These are phyloP conservation scores for Petrea volubilis DNA, from an alignment of 257 asterid species.

Conservation along the genomic window DNA sequence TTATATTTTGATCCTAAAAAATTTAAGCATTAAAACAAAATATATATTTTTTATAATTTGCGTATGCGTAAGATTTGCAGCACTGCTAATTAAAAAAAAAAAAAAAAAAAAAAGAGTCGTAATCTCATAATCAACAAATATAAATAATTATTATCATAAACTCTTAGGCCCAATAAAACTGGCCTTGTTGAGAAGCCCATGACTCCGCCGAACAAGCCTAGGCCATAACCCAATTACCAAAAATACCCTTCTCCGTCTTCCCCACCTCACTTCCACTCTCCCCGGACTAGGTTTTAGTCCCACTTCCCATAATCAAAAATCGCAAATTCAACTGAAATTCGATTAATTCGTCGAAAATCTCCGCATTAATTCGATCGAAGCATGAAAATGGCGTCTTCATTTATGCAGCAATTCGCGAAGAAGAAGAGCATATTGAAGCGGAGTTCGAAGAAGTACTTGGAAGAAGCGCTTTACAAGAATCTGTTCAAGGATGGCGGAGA, in stretches of 20 bases:
- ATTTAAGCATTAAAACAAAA: no score
- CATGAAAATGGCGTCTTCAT: conserved; percentile 64
- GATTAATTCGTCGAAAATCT: not conserved
- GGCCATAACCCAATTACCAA: not conserved
- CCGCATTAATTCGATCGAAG: not conserved
- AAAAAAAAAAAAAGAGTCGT: no score
- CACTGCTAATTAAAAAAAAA: no score
- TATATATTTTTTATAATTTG: no score
- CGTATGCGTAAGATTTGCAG: no score
- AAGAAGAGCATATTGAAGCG: conserved; percentile 62
- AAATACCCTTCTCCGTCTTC: conserved; percentile 21
- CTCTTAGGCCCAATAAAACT: not conserved
- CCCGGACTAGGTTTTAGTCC: conserved; percentile 27
- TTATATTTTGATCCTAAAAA: no score
- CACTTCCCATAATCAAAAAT: conserved; percentile 8
- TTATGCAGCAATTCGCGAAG: conserved; percentile 70
- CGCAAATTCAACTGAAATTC: conserved; percentile 20
- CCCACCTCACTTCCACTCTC: not conserved
- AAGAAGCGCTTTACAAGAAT: conserved; percentile 80
- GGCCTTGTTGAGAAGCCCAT: conserved; percentile 9
- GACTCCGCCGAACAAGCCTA: not conserved
- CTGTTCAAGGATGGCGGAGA: conserved; percentile 74
- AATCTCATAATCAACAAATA: no score
- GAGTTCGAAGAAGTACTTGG: conserved; percentile 71
- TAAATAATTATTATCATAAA: no score